Percentiles rank a stretch among this genome's conserved stretches.
phyloP scores from a whole-genome alignment of 176 grass and related monocot genomes.

The Neostapfia colusana region DNA sequence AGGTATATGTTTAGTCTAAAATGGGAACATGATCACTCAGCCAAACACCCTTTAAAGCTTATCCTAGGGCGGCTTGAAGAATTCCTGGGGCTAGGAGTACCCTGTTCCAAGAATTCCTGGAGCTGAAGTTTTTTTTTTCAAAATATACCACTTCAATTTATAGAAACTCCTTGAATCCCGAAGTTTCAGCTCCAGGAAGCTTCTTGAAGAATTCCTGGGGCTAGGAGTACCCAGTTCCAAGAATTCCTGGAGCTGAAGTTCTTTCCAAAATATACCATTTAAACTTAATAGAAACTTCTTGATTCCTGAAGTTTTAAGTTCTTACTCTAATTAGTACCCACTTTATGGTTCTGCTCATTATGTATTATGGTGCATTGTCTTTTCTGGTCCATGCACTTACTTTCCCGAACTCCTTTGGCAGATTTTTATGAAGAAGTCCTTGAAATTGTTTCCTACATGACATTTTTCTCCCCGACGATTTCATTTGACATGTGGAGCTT shows the following conservation, averaged over 20 bases:
- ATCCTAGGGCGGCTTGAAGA: not conserved
- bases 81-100: not conserved
- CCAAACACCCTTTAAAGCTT: not conserved
- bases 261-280: not conserved
- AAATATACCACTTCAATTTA: not conserved
- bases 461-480: conserved; percentile 86
- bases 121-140: too few species aligned
- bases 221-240: too few species aligned
- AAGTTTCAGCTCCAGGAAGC: too few species aligned
- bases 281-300: not conserved
- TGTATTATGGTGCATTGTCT: not conserved
- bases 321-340: not conserved
- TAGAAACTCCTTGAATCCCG: conserved; percentile 1
- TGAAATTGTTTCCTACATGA: conserved; percentile 92
- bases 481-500: conserved; percentile 91
- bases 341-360: conserved; percentile 6
- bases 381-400: conserved; percentile 1
- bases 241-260: too few species aligned
- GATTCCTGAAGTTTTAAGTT: not conserved
- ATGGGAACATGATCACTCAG: not conserved
- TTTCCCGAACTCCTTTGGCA: conserved; percentile 22
- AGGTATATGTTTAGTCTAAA: not conserved
- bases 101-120: too few species aligned
- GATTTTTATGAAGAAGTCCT: conserved; percentile 98
- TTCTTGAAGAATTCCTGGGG: not conserved